A percentile compares a stretch with the other conserved stretches of the same genome.
Evolutionary conservation across 768 basidiomycete species (phyloP).

Genomic region (Pisolithus tinctorius): DNA sequence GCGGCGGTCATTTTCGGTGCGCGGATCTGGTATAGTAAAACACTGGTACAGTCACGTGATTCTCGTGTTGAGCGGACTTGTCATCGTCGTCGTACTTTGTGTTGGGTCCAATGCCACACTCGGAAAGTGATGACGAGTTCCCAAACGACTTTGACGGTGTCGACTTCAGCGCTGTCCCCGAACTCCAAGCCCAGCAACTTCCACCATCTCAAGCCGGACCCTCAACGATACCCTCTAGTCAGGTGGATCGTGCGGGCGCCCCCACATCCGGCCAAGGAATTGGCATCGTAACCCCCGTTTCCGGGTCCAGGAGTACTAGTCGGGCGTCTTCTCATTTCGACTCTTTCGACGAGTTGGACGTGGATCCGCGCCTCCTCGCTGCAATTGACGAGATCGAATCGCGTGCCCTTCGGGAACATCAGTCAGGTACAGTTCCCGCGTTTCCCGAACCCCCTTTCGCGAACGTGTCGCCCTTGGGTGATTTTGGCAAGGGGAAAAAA

Average conservation of each 20-base stretch:
- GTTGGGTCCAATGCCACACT: conserved; percentile 17
- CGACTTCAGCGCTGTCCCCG: conserved; percentile 36
- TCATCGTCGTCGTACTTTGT: neutral
- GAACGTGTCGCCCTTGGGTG: no score
- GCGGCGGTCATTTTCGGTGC: no score
- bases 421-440: conserved; percentile 7
- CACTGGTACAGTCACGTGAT: neutral
- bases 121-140: conserved; percentile 42
- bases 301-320: neutral
- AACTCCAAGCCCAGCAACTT: conserved; percentile 12
- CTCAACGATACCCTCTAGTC: conserved; percentile 1
- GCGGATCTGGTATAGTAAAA: no score
- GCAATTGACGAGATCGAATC: conserved; percentile 45
- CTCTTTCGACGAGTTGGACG: conserved; percentile 7
- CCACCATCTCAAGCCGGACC: neutral
- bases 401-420: conserved; percentile 12
- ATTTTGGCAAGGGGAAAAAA: neutral
- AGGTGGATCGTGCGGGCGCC: neutral
- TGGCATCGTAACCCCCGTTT: neutral
- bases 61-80: neutral
- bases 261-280: neutral
- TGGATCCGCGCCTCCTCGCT: conserved; percentile 23
- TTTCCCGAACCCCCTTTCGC: neutral
- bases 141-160: conserved; percentile 49
- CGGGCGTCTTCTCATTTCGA: neutral